Base-by-base conservation (phyloP, 768 basidiomycete species). In the Calocybe cyanea region DNA sequence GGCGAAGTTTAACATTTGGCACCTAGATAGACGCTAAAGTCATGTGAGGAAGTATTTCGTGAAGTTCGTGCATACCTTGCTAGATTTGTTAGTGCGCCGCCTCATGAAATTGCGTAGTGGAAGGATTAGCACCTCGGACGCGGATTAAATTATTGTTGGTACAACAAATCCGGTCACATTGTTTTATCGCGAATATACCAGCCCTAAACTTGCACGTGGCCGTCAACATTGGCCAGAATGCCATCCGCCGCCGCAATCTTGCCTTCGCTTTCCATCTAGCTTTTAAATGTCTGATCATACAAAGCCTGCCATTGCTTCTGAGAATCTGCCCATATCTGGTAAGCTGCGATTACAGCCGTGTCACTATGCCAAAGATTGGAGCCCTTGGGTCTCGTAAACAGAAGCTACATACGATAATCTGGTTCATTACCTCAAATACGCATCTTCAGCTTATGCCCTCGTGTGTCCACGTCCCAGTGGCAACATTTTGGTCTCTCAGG, bases 1-100 rank as follows among this genome's bases (percentile, higher is more conserved):
- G 87, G 15, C 88, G 80, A 49, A 91, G 76, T 52, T 84, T 88
- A 51, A 90, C 88, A 69, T 85, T 85, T 2, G 88, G 87, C 13
- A 91, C 87, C 87, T 90, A 28, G 25, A 28, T 11, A 28, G 25
- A 6, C 11, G 25, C 11, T 11, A 28, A 28, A 28, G 6, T 5
- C 25, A 11, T 11, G 42, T 18, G 6, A 21, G 20, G 24, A 1
- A 3, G 3, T 24, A n/a, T 7, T 33, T 25, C 25, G 8, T 37
- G 17, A 17, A 9, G 14, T 3, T 11, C 7, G 31, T 37, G 48
- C 52, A 2, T 48, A 77, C 84, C 68, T 84, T 87, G 65, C 71
- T 72, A 4, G 83, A 85, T 59, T 83, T 84, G 65, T 86, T 86
- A 11, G 67, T 64, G 44, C 82, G 71, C 48, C 83, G 72, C 56